Base-by-base conservation (phyloP, 345 rosid genomes). In the Eucalyptus grandis region DNA sequence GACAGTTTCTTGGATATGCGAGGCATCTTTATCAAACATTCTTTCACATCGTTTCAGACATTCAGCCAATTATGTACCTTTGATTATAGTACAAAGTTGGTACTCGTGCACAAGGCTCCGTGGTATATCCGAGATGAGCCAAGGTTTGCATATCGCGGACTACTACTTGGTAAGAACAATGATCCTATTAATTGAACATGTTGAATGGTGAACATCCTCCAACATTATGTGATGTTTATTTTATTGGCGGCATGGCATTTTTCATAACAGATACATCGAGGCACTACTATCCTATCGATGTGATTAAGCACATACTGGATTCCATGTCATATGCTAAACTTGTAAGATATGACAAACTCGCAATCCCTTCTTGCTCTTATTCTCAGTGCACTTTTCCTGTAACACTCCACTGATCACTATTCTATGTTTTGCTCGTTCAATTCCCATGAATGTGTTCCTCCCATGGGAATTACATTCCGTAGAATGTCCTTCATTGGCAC, bases 401-500 rank as follows among this genome's bases (percentile, higher is more conserved):
- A 49, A 60, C 49, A n/a, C 67, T 85, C 81, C 37, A 72, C 88
- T 72, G 30, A 86, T 87, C 50, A 13, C 89, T 87, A 67, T 56
- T 37, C 77, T 56, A 43, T 89, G 49, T 80, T 89, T 86, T 90
- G 37, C 50, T 89, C 86, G 43, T 56, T 81, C 10, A 11, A 60
- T 88, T 88, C 54, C 67, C 90, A 72, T 87, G 50, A 86, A 37
- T 89, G 60, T 65, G 87, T 87, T 91, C 92, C 93, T 91, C 90
- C 89, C 46, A 46, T 92, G 91, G 88, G 47, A 81, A 91, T 94
- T 93, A 67, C 93, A 89, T 91, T 92, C 89, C 87, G 94, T 95
- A 98, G 99, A 98, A 98, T 91, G 99, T 97, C 88, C 93, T 98
- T 91, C 99, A 98, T 92, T 97, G 98, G 99, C 99, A 98, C 94